Conservation (phyloP, 2,329 filamentous ascomycete species). For the Penicillium occitanis region DNA sequence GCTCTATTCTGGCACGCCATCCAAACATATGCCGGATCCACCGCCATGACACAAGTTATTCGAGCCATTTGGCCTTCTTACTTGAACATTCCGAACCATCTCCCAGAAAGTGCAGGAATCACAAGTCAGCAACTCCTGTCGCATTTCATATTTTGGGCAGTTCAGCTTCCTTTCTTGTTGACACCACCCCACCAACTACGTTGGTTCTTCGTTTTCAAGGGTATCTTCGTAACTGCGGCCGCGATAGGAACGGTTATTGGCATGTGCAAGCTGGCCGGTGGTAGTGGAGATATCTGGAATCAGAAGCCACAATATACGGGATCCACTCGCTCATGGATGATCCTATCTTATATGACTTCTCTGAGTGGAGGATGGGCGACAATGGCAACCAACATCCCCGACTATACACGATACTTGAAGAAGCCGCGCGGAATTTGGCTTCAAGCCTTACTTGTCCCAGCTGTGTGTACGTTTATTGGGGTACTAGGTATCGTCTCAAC, state of each 20-base stretch:
- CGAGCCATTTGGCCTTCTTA: slow-evolving; percentile 48
- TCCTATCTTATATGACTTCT: slow-evolving; percentile 14
- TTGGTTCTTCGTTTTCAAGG: slow-evolving; percentile 31
- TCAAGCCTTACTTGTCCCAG: slow-evolving; percentile 20
- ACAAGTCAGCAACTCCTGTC: slow-evolving; percentile 42
- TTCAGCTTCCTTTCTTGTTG: slow-evolving; percentile 40
- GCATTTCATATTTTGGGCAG: slow-evolving; percentile 42
- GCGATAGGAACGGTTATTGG: slow-evolving; percentile 61
- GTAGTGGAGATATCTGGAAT: slow-evolving; percentile 46
- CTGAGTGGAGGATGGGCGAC: slow-evolving; percentile 20
- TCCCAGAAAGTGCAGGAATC: slow-evolving; percentile 42
- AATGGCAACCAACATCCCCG: slow-evolving; percentile 25
- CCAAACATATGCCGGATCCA: slow-evolving; percentile 35
- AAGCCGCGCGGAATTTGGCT: slow-evolving; percentile 19
- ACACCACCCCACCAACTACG: slow-evolving; percentile 37
- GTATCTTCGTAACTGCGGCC: slow-evolving; percentile 50
- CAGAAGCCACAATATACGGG: slow-evolving; percentile 47
- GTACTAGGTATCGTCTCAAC: slow-evolving; percentile 46
- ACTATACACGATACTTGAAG: slow-evolving; percentile 25
- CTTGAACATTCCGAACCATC: slow-evolving; percentile 46
- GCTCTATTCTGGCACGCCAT: slow-evolving; percentile 43
- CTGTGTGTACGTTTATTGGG: slow-evolving; percentile 12
- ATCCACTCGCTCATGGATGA: slow-evolving; percentile 48
- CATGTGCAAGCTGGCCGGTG: slow-evolving; percentile 55
- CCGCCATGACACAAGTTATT: slow-evolving; percentile 34